A percentile compares a stretch with the other conserved stretches of the same genome.
Conservation (phyloP, 805 yeast species). For the Candida verbasci region DNA sequence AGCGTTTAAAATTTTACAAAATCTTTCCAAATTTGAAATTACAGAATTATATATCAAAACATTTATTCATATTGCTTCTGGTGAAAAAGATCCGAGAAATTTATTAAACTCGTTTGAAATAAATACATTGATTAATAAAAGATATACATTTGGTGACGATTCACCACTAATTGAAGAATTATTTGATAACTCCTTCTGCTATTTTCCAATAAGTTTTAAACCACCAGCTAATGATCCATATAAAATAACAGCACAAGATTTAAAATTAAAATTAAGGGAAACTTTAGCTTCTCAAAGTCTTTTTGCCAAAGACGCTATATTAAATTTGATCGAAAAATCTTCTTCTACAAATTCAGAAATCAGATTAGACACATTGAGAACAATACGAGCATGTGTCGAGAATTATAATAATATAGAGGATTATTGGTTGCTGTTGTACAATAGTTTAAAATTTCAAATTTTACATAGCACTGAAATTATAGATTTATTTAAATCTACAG, state of each 20-base stretch:
- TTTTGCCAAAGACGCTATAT: conserved; percentile 70
- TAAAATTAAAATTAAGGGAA: conserved; percentile 56
- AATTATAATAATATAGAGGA: conserved; percentile 50
- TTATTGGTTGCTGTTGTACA: conserved; percentile 78
- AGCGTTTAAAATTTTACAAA: conserved; percentile 49
- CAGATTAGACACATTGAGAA: conserved; percentile 66
- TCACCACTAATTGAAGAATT: conserved; percentile 53
- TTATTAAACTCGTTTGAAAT: conserved; percentile 64
- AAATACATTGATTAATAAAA: conserved; percentile 42
- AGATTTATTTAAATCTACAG: conserved; percentile 16
- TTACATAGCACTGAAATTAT: conserved; percentile 56
- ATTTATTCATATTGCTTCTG: conserved; percentile 66
- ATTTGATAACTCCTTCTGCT: conserved; percentile 88
- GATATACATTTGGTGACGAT: conserved; percentile 24
- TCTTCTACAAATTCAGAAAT: conserved; percentile 71
- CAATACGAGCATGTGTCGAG: conserved; percentile 54
- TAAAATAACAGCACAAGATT: conserved; percentile 67
- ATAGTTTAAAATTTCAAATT: conserved; percentile 84
- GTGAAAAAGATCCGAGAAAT: conserved; percentile 94
- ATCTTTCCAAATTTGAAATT: conserved; percentile 18
- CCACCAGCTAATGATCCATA: conserved; percentile 91
- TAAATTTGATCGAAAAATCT: conserved; percentile 74
- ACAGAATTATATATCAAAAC: conserved; percentile 47
- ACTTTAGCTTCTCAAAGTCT: conserved; percentile 59
- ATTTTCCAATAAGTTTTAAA: conserved; percentile 92